These are phyloP conservation scores for Planoprotostelium fungivorum DNA, from an alignment of 78 protist genomes.

Conservation along the genomic window DNA sequence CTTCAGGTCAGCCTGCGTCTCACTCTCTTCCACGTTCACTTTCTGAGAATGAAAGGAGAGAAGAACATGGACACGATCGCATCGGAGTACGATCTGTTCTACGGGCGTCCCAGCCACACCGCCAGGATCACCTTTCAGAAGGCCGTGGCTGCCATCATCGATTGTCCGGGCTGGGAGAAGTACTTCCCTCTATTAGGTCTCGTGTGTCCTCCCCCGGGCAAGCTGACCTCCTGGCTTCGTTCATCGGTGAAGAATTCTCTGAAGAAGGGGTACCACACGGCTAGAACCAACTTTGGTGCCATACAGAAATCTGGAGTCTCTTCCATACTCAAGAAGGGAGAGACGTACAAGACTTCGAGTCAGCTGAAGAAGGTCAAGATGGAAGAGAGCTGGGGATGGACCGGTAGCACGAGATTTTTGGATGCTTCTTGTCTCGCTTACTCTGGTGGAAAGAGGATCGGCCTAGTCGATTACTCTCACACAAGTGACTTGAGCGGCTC, in stretches of 20 bases:
- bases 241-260: background rate
- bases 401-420: background rate
- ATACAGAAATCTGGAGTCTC: background rate
- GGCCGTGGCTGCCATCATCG: background rate
- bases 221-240: background rate
- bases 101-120: background rate
- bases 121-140: background rate
- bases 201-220: background rate
- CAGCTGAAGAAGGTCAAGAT: background rate
- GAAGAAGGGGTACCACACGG: conserved; percentile 3
- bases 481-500: background rate
- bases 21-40: conserved; percentile 55
- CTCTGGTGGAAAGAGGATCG: background rate
- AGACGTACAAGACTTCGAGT: background rate
- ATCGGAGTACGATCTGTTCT: background rate
- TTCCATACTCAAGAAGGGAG: background rate
- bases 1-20: conserved; percentile 43
- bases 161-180: background rate
- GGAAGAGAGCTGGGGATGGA: background rate
- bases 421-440: background rate
- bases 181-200: background rate
- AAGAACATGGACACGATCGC: background rate
- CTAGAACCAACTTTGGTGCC: background rate
- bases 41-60: conserved; percentile 9
- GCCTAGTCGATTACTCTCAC: background rate